Evolutionary conservation across 371 early-diverging fungal genomes (phyloP).

Genomic region (Apophysomyces variabilis): DNA sequence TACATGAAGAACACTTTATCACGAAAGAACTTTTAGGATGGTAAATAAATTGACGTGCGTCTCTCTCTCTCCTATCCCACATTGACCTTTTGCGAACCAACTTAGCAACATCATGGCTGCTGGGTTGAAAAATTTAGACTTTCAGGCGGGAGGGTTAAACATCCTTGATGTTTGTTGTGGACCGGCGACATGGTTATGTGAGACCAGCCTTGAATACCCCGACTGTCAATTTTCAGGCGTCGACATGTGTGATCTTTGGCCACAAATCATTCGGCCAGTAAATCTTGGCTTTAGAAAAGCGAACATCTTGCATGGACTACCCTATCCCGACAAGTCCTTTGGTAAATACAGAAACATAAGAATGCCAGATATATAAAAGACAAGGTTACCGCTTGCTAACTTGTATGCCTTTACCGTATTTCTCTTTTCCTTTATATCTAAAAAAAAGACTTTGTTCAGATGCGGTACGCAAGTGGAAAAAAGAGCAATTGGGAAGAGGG

Average conservation of each 20-base stretch:
- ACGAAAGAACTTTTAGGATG: constrained; percentile 46
- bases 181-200: constrained; percentile 50
- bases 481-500: background rate
- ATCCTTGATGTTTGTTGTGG: constrained; percentile 49
- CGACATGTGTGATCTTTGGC: constrained; percentile 47
- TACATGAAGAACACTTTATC: constrained; percentile 46
- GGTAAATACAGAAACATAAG: constrained; percentile 23
- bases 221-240: constrained; percentile 42
- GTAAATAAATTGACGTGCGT: constrained; percentile 21
- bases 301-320: constrained; percentile 37
- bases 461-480: constrained; percentile 22
- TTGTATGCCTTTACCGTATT: background rate
- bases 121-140: constrained; percentile 32
- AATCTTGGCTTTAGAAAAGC: constrained; percentile 36
- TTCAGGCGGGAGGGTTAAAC: constrained; percentile 27
- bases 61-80: constrained; percentile 4
- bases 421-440: background rate
- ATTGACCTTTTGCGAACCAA: background rate
- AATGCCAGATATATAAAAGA: constrained; percentile 1
- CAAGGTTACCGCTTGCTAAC: background rate
- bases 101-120: constrained; percentile 42
- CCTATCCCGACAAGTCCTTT: constrained; percentile 44
- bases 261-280: constrained; percentile 44
- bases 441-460: constrained; percentile 36
- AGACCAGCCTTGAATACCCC: constrained; percentile 46